Conservation (phyloP, 2,329 filamentous ascomycete genomes). For the Botrytis fabae region DNA sequence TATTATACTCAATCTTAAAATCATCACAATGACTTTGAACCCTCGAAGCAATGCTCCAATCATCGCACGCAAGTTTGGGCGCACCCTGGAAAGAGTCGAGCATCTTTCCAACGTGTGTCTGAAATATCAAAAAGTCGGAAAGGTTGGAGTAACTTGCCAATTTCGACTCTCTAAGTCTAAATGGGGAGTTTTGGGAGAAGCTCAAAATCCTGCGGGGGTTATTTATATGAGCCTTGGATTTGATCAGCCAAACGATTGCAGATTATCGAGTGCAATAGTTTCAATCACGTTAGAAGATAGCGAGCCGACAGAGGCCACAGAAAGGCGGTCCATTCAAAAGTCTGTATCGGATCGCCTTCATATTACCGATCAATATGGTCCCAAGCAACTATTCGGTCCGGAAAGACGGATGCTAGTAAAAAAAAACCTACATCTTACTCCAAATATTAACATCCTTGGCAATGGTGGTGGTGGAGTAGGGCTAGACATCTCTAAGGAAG, state of each 20-base stretch:
- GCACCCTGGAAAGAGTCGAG: neutral
- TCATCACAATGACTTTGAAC: neutral
- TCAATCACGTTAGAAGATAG: neutral
- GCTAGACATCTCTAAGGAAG: neutral
- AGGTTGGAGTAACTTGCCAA: slow-evolving; percentile 1
- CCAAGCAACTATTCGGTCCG: neutral
- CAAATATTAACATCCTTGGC: slow-evolving; percentile 2
- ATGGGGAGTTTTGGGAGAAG: neutral
- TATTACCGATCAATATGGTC: slow-evolving; percentile 12
- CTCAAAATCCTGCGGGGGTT: slow-evolving; percentile 6
- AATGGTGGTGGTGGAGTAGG: slow-evolving; percentile 3
- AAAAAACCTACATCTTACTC: neutral
- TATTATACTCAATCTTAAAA: neutral
- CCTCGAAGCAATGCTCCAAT: neutral
- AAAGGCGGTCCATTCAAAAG: too few species aligned
- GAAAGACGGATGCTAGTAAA: neutral
- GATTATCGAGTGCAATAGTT: slow-evolving; percentile 17
- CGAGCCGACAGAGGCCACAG: neutral
- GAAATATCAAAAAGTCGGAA: neutral
- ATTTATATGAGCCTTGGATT: slow-evolving; percentile 22
- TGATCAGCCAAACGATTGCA: slow-evolving; percentile 18
- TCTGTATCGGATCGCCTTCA: neutral
- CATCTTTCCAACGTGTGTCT: neutral
- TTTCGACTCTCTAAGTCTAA: neutral
- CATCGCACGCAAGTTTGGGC: slow-evolving; percentile 1